phyloP scores from a whole-genome alignment of 352 stramenopile species.

The Elongisporangium senticosum region DNA sequence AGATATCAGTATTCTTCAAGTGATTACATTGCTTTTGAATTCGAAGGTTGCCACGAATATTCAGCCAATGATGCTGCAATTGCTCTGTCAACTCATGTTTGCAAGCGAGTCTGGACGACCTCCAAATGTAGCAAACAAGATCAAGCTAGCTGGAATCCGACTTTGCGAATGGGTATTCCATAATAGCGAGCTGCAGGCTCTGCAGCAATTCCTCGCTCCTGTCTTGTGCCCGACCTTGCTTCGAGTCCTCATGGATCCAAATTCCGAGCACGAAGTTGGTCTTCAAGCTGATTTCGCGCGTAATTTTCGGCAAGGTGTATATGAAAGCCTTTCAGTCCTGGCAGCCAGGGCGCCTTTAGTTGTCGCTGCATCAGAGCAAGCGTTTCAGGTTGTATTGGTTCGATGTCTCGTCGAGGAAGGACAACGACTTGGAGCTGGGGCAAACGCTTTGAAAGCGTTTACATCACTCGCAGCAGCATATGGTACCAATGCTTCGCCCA shows the following conservation, averaged over 20 bases:
- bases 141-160: slow-evolving; percentile 54
- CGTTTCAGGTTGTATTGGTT: slow-evolving; percentile 73
- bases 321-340: slow-evolving; percentile 49
- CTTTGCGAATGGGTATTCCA: slow-evolving; percentile 61
- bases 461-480: slow-evolving; percentile 44
- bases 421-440: slow-evolving; percentile 32
- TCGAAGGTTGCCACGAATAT: slow-evolving; percentile 55
- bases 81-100: slow-evolving; percentile 78
- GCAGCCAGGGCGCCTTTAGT: slow-evolving; percentile 27
- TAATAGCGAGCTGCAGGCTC: slow-evolving; percentile 27
- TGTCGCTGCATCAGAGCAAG: slow-evolving; percentile 46
- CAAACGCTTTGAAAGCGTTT: slow-evolving; percentile 63
- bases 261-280: slow-evolving; percentile 34
- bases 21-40: slow-evolving; percentile 31
- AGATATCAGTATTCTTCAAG: slow-evolving; percentile 56
- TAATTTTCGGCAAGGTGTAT: slow-evolving; percentile 60
- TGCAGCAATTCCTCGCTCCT: slow-evolving; percentile 53
- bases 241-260: slow-evolving; percentile 52
- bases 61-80: slow-evolving; percentile 56
- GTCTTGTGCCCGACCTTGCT: slow-evolving; percentile 67
- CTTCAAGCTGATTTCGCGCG: slow-evolving; percentile 41
- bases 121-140: slow-evolving; percentile 44
- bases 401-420: slow-evolving; percentile 55
- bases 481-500: slow-evolving; percentile 11
- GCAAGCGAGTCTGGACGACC: slow-evolving; percentile 40